Evolutionary conservation across 139 green algal species (phyloP), one percentile per base, ranked within the genome.

Genomic region (Edaphochlamys debaryana): DNA sequence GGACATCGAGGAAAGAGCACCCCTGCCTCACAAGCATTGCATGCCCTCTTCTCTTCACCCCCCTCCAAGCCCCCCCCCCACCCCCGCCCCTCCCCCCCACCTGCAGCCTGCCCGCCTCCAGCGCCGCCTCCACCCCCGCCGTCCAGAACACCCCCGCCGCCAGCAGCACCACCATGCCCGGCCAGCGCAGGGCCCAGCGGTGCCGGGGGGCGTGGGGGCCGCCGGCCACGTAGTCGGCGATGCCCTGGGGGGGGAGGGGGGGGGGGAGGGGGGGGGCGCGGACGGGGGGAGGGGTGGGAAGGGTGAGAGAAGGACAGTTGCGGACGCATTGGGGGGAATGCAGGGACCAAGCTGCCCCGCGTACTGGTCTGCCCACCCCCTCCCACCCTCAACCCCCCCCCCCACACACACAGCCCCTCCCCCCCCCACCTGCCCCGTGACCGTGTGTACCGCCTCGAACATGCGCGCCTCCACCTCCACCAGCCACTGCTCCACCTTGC

Each of bases 121-220:
- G 87, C 15, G 93, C 87, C 17, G 84, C 89, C 69, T 89, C 89
- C 60, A 94, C 93, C 20, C 88, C 87, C 4, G 70, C 52, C 2
- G 90, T 91, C 93, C 93, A 96, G 79, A 88, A 93, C 40, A 93
- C 83, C 9, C 77, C 84, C 27, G 68, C 86, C 22, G 91, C 93
- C 40, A 90, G 87, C 50, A 96, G 86, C 67, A 96, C 91, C 54
- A 94, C 88, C 94, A 95, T 95, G 62, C 92, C 93, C 25, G 93
- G 93, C 94, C 94, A 97, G 13, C 79, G 40, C 90, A 94, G 79
- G 67, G 93, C 91, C 92, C 92, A 95, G 36, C 91, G 80, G 29
- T 86, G 67, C 17, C 92, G 84, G 42, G 20, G 7, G 13, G 54
- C 54, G 4, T 15, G 4, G 23, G 23, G 54, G 20, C 54, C 67